phyloP scores from a whole-genome alignment of 202 grass and related monocot species.

The Schoenoplectus tabernaemontani region DNA sequence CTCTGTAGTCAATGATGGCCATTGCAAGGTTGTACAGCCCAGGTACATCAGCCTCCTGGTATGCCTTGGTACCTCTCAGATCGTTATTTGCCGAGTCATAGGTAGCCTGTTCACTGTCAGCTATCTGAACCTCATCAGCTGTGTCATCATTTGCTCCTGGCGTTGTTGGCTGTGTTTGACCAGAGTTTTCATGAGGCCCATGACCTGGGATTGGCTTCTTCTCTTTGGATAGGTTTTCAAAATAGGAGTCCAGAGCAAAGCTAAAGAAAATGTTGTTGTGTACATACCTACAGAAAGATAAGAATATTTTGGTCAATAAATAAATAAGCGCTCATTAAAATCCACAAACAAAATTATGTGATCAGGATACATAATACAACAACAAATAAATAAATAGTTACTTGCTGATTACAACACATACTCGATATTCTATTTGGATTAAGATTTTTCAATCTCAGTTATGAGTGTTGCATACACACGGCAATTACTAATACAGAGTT shows the following conservation, averaged over 20 bases:
- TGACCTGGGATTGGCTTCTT: conserved; percentile 33
- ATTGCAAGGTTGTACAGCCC: conserved; percentile 99
- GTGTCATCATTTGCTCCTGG: conserved; percentile 30
- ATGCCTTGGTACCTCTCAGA: conserved; percentile 93
- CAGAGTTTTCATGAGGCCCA: conserved; percentile 20
- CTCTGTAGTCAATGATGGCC: conserved; percentile 98
- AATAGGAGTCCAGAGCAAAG: conserved; percentile 87
- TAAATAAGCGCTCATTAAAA: neutral
- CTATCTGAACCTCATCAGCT: conserved; percentile 61
- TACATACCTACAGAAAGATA: conserved; percentile 61
- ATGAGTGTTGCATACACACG: neutral
- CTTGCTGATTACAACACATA: neutral
- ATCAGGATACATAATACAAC: neutral
- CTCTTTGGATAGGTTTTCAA: conserved; percentile 63
- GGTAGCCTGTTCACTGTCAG: conserved; percentile 89
- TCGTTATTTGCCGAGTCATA: conserved; percentile 99
- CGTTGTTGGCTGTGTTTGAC: neutral
- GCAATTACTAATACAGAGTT: neutral
- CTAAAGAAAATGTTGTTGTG: conserved; percentile 99
- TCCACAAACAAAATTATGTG: neutral
- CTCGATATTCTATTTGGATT: neutral
- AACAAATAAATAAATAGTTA: neutral
- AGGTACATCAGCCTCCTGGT: conserved; percentile 91
- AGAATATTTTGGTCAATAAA: neutral
- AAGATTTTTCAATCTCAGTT: neutral